Evolutionary conservation across 139 green algal genomes (phyloP), one percentile per base, ranked within the genome.

Genomic region (Zygnema circumcarinatum): DNA sequence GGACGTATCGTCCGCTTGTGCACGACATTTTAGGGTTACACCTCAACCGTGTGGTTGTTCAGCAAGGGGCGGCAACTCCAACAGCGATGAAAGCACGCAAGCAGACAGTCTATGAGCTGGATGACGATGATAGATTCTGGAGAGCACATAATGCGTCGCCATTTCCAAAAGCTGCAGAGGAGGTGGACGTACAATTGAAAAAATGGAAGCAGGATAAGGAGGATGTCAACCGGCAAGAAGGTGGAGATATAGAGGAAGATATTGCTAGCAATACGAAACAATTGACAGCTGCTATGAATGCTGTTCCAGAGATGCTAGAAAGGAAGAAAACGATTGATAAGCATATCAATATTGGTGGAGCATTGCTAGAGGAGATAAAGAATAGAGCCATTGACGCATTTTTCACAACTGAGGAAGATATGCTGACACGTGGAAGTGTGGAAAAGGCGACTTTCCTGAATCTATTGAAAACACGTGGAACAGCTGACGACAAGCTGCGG

Each of bases 1-100:
- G 96, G 95, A 97, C 94, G 0, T 99, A 99, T 92, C 95, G 98
- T 83, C 96, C 97, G 11, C 89, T 99, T n/a, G 97, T 99, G 40
- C 95, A 98, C 74, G 97, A 99, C 84, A 92, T 98, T 68, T 90
- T 99, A 67, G 94, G 93, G n/a, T 87, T 99, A 92, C 86, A 92
- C 25, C 90, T 98, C 0, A 99, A 99, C 92, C 92, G 95, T 21
- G 90, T 99, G 0, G 54, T 67, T 41, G 68, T 94, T 0, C 75
- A 91, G 11, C 69, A 88, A 20, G 41, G 35, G 25, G 52, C 84
- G 2, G 81, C 67, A 79, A 86, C 38, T 74, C 53, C 7, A 25
- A 21, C 2, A 38, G 47, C 84, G 2, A 41, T 42, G 74, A 83
- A 74, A 2, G 47, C 56, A 38, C 25, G 35, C 22, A 53, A 67